Evolutionary conservation across 2,329 filamentous ascomycete species (phyloP).

Genomic region (Colletotrichum coccodes): DNA sequence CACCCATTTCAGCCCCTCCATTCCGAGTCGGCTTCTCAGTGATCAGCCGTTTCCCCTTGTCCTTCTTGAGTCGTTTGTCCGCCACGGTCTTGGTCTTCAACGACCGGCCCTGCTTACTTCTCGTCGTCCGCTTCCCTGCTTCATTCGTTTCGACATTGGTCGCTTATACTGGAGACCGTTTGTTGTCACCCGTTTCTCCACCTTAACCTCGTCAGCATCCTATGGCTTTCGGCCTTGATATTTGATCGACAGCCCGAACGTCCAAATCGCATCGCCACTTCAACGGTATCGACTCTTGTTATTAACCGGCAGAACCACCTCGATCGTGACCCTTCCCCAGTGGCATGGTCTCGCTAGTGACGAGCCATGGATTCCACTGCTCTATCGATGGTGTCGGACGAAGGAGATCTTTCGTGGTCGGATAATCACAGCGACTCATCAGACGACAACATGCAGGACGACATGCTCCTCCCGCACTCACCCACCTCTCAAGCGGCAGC

Average conservation of each 20-base stretch:
- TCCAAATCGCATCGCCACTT: not conserved
- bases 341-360: slow-evolving; percentile 55
- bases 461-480: slow-evolving; percentile 43
- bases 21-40: slow-evolving; percentile 22
- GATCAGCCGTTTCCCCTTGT: slow-evolving; percentile 26
- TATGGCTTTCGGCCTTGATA: slow-evolving; percentile 12
- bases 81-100: slow-evolving; percentile 20
- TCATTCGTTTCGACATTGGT: not conserved
- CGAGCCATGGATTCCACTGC: slow-evolving; percentile 57
- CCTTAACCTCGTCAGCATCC: not conserved
- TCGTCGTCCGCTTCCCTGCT: not conserved
- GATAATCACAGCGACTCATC: slow-evolving; percentile 56
- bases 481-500: slow-evolving; percentile 46
- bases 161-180: not conserved
- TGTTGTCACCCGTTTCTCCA: slow-evolving; percentile 6
- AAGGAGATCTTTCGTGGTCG: slow-evolving; percentile 56
- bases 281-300: not conserved
- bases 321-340: slow-evolving; percentile 28
- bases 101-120: not conserved
- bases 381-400: slow-evolving; percentile 52
- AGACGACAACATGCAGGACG: slow-evolving; percentile 49
- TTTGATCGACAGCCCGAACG: slow-evolving; percentile 22
- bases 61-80: slow-evolving; percentile 19
- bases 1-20: slow-evolving; percentile 32
- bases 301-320: not conserved